phyloP scores from a whole-genome alignment of 2,329 filamentous ascomycete species.

The Neonectria hederae region DNA sequence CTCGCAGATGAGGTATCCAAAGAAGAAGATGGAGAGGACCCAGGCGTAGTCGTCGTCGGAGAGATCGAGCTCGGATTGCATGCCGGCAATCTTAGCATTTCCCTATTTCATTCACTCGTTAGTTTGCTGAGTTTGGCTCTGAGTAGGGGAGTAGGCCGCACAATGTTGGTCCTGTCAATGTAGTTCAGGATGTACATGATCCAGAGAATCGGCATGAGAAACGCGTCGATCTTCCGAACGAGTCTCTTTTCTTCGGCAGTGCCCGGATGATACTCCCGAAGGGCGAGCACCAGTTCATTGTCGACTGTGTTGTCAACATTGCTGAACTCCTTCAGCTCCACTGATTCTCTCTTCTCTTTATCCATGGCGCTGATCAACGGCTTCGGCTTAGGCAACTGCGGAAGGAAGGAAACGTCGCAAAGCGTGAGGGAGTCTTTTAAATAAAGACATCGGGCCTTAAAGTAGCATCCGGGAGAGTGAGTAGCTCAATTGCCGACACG shows the following conservation, averaged over 20 bases:
- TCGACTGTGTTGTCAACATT: neutral
- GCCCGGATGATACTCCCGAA: constrained; percentile 11
- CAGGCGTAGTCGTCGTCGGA: constrained; percentile 13
- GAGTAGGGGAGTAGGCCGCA: constrained; percentile 7
- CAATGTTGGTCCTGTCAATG: constrained; percentile 41
- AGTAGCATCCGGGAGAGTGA: neutral
- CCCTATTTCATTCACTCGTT: neutral
- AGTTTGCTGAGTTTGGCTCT: neutral
- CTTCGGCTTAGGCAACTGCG: neutral
- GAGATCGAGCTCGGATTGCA: constrained; percentile 10
- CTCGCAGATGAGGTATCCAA: constrained; percentile 62
- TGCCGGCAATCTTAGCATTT: constrained; percentile 22
- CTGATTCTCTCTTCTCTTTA: constrained; percentile 1
- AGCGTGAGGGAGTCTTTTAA: too few species aligned
- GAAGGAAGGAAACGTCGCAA: neutral
- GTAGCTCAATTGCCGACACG: neutral
- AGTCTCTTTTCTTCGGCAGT: constrained; percentile 47
- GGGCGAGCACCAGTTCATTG: neutral
- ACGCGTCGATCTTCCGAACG: constrained; percentile 55
- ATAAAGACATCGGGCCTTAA: neutral
- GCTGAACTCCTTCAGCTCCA: constrained; percentile 12
- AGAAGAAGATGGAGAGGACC: constrained; percentile 53
- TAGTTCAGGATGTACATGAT: constrained; percentile 41
- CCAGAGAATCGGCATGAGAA: constrained; percentile 59
- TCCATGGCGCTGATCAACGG: constrained; percentile 1